Evolutionary conservation across 2,329 filamentous ascomycete species (phyloP), one percentile per base, ranked within the genome.

Genomic region (Penicillium brevicompactum): DNA sequence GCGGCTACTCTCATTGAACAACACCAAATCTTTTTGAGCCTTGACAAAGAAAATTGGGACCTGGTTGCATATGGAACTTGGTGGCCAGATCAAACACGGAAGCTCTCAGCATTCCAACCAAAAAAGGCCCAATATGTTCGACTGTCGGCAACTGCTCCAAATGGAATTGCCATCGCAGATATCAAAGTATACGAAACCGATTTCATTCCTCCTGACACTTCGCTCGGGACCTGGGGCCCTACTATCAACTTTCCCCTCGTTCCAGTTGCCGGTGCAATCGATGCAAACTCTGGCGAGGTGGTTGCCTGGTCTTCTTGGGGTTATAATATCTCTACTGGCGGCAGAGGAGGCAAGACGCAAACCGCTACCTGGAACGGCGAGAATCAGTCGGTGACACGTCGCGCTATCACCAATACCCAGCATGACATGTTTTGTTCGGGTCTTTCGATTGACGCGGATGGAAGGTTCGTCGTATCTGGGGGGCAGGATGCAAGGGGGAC

Each of bases 401-500:
- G 44, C 37, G 37, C 42, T 1, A 51, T 57, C 38, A 43, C 41
- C 27, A 46, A 57, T 14, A 57, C 55, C 32, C 46, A 57, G n/a
- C 55, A 57, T 27, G 55, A 57, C 22, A 57, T 57, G 51, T 57
- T 58, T 48, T 58, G 56, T 47, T 45, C 82, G 0, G 83, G 82
- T 2, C 80, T 84, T 50, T 79, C 76, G 9, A 68, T 80, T 21
- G 77, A 80, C 55, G 74, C 74, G 16, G 67, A 78, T 10, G 83
- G 82, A 0, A 71, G 75, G 4, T 75, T 83, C 7, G 64, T 85
- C 3, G 77, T 86, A 11, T 80, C 78, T 0, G 84, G 84, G 6
- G 84, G 84, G 2, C 77, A 77, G 24, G 74, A 78, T 51, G 77
- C 78, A 4, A 64, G 70, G 10, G 76, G 75, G 34, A 82, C 80